Percentiles rank a stretch among this genome's conserved stretches.
Conservation (phyloP, 2,329 filamentous ascomycete species). For the Ceratocystis variospora region DNA sequence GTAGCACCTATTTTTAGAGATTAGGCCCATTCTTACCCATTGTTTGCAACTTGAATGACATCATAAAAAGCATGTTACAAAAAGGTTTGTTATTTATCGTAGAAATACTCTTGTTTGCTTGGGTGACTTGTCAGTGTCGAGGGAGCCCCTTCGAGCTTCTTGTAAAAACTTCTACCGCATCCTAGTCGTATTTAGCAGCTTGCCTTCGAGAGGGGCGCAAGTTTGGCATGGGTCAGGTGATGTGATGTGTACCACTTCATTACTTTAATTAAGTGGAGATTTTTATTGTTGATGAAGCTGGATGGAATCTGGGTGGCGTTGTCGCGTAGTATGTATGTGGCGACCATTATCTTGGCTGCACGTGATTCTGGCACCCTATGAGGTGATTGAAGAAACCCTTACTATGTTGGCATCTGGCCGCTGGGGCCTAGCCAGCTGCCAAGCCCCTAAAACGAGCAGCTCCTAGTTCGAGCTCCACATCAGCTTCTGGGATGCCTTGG, state of each 20-base stretch:
- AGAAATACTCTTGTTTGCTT: no score
- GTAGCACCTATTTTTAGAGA: background rate
- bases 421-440: background rate
- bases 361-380: no score
- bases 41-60: background rate
- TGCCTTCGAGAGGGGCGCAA: background rate
- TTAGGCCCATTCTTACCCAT: background rate
- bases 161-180: background rate
- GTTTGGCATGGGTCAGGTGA: background rate
- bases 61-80: background rate
- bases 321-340: no score
- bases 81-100: no score
- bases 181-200: background rate
- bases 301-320: background rate
- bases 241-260: background rate
- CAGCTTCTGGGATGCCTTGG: conserved; percentile 12
- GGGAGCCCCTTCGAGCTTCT: background rate
- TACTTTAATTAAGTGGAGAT: background rate
- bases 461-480: conserved; percentile 11
- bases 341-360: no score
- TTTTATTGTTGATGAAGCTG: background rate
- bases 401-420: background rate
- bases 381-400: background rate
- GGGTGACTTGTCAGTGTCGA: background rate
- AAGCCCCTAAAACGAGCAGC: background rate